Base-by-base conservation (phyloP, 2,329 filamentous ascomycete genomes). In the Colletotrichum sp. region DNA sequence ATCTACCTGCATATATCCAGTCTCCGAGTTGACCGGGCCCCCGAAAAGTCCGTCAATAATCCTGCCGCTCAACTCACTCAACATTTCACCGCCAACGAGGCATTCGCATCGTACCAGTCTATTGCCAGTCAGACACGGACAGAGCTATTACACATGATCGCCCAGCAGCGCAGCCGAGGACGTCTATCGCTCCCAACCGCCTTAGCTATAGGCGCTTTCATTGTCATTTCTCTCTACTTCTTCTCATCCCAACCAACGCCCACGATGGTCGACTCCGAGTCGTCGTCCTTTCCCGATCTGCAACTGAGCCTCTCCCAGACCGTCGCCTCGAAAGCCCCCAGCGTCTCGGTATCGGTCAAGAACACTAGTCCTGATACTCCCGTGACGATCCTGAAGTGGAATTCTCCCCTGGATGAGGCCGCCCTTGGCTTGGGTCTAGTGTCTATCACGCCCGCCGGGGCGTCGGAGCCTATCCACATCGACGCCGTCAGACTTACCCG, bases 331-430 rank as follows among this genome's bases (percentile, higher is more conserved):
- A 83, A 83, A 69, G 82, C 85, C 12, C 83, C 83, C 3, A 81
- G 82, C 15, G 76, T 88, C 49, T 81, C 80, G 6, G 79, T 86
- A n/a, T 81, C 80, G 1, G 83, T 89, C 68, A 85, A 82, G 63
- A 88, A 89, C 81, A 83, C 80, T 15, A 82, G 85, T 67, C 36
- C 70, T 5, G 77, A 82, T 2, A 72, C 78, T 4, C 78, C 86
- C 3, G 81, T 88, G 70, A 88, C 86, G 1, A 77, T 89, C 29
- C 82, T 89, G 49, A 81, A 79, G 6, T 89, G 87, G 82, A 81
- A 85, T 65, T 87, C 87, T 2, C 87, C 87, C 19, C 81, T 89
- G 25, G 87, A 89, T 77, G 80, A 82, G 0, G 67, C 86, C 25
- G 86, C 84, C 0, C 75, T 87, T 61, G 82, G 85, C 68, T 82